A percentile compares a stretch with the other conserved stretches of the same genome.
phyloP scores from a whole-genome alignment of 257 asterid species.

The Scutellaria galericulata region DNA sequence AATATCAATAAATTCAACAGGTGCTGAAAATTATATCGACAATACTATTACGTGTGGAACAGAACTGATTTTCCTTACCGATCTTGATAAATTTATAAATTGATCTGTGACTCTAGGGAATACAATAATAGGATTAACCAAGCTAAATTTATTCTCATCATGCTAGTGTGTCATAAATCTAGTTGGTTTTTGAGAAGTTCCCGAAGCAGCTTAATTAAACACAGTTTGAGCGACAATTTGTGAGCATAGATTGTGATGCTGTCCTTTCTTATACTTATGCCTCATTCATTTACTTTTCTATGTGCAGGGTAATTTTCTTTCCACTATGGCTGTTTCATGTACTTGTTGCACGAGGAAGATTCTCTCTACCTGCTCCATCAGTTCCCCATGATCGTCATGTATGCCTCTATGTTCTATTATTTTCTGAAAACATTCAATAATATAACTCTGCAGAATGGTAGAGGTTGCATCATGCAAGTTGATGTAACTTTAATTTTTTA shows the following conservation, averaged over 20 bases:
- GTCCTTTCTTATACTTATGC: conserved; percentile 14
- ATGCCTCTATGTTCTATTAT: conserved; percentile 41
- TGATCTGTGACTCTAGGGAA: neutral
- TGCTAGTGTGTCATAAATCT: neutral
- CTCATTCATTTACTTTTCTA: conserved; percentile 30
- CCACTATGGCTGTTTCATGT: conserved; percentile 98
- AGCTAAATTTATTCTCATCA: neutral
- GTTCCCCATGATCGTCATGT: conserved; percentile 98
- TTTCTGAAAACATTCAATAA: conserved; percentile 28
- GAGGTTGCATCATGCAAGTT: conserved; percentile 28
- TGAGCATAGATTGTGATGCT: conserved; percentile 27
- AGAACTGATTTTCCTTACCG: no score
- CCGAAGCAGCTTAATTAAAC: conserved; percentile 11
- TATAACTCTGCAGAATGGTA: conserved; percentile 33
- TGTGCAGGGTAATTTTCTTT: conserved; percentile 83
- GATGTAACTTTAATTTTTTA: conserved; percentile 29
- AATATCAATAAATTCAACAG: no score
- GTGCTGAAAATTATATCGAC: no score
- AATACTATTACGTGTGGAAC: no score
- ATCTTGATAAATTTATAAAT: no score
- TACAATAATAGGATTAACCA: no score
- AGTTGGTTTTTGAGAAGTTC: neutral
- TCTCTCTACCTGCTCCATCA: conserved; percentile 97
- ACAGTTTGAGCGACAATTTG: neutral
- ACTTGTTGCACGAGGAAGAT: conserved; percentile 95